Percentiles rank a stretch among this genome's conserved stretches.
Evolutionary conservation across 257 asterid species (phyloP).

Genomic region (Penstemon davidsonii): DNA sequence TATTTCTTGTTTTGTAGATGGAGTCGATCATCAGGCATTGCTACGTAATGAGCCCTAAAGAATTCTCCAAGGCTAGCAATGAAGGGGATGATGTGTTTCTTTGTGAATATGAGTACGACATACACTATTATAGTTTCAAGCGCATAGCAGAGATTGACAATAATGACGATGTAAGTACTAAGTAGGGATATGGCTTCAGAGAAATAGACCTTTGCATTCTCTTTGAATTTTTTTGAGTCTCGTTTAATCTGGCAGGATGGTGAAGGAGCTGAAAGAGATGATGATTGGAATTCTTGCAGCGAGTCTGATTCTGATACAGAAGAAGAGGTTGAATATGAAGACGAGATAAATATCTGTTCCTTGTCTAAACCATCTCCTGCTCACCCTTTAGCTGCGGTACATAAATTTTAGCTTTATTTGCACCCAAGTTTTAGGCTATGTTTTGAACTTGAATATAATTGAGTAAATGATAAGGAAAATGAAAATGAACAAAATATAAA

Average conservation of each 20-base stretch:
- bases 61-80: slow-evolving; percentile 58
- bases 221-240: slow-evolving; percentile 25
- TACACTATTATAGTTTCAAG: slow-evolving; percentile 81
- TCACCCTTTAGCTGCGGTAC: slow-evolving; percentile 83
- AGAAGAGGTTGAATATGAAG: slow-evolving; percentile 54
- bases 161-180: slow-evolving; percentile 59
- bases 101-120: slow-evolving; percentile 91
- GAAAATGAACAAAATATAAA: too few relatives aligned
- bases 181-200: slow-evolving; percentile 20
- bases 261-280: slow-evolving; percentile 55
- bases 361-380: slow-evolving; percentile 40
- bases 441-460: too few relatives aligned
- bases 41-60: slow-evolving; percentile 70
- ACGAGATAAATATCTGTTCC: slow-evolving; percentile 41
- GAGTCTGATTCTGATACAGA: slow-evolving; percentile 56
- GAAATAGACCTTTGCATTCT: slow-evolving; percentile 20
- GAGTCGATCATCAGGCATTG: slow-evolving; percentile 81
- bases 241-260: slow-evolving; percentile 50
- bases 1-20: slow-evolving; percentile 53
- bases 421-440: neutral
- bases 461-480: too few relatives aligned
- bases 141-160: slow-evolving; percentile 71
- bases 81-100: slow-evolving; percentile 90
- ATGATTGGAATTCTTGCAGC: slow-evolving; percentile 63
- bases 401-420: slow-evolving; percentile 27